These are phyloP conservation scores for Pleurotus tuber-regium DNA, from an alignment of 768 basidiomycete species.

Conservation along the genomic window DNA sequence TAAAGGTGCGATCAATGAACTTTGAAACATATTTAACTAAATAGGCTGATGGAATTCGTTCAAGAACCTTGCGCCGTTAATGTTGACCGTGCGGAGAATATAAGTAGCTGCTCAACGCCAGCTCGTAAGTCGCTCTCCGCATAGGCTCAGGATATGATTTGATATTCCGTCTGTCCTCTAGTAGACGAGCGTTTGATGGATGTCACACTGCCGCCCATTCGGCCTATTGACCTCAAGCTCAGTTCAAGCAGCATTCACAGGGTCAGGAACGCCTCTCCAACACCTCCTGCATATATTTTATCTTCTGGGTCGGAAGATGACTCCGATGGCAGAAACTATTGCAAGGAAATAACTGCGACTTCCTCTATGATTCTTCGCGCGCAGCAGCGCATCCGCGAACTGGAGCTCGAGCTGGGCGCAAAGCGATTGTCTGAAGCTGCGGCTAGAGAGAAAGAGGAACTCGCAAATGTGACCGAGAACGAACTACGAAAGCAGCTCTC, in stretches of 20 bases:
- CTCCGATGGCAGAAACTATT: too few relatives aligned
- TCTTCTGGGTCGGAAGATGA: background rate
- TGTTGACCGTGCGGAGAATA: background rate
- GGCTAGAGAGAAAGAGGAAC: background rate
- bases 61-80: too few relatives aligned
- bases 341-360: background rate
- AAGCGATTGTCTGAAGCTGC: background rate
- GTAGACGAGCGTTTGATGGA: conserved; percentile 3
- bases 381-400: background rate
- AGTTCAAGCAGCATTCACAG: background rate
- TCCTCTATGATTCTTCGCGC: background rate
- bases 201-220: background rate
- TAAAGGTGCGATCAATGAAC: too few relatives aligned
- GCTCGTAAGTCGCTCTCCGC: background rate
- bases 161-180: background rate
- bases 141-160: background rate
- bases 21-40: too few relatives aligned
- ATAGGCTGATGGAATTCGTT: too few relatives aligned
- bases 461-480: background rate
- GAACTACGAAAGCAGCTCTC: background rate
- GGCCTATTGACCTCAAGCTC: background rate
- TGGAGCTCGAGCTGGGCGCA: background rate
- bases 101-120: background rate
- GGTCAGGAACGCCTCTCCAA: background rate
- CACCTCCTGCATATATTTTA: background rate